phyloP scores from a whole-genome alignment of 2,329 filamentous ascomycete species.

The Plenodomus lindquistii region DNA sequence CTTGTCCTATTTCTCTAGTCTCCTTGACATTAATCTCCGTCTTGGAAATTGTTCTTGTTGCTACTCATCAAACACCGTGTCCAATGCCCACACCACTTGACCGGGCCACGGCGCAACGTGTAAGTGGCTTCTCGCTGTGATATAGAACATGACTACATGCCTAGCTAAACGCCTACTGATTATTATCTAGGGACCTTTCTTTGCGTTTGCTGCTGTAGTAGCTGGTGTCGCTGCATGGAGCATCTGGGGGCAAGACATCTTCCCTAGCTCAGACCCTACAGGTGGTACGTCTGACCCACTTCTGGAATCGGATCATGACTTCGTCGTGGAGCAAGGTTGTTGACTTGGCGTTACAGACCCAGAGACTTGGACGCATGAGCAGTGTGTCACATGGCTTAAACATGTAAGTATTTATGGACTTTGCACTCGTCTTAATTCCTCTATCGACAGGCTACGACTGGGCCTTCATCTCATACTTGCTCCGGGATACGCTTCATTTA shows the following conservation, averaged over 20 bases:
- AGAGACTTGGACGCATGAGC: conserved; percentile 74
- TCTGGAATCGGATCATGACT: neutral
- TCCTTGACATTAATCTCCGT: conserved; percentile 1
- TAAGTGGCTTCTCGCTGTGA: conserved; percentile 30
- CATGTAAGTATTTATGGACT: conserved; percentile 70
- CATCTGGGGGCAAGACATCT: conserved; percentile 85
- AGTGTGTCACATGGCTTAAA: conserved; percentile 79
- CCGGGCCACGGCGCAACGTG: conserved; percentile 51
- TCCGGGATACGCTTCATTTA: no score
- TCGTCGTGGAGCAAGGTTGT: no score
- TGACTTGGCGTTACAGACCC: conserved; percentile 54
- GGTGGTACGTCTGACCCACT: conserved; percentile 59
- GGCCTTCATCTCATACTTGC: no score
- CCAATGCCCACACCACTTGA: conserved; percentile 57
- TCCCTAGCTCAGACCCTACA: conserved; percentile 78
- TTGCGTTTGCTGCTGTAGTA: conserved; percentile 74
- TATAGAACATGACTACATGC: neutral
- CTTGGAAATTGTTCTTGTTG: neutral
- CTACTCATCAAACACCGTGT: neutral
- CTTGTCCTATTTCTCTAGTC: no score
- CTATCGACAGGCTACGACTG: neutral
- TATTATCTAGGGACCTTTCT: conserved; percentile 36
- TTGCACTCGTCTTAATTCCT: neutral
- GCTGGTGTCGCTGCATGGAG: conserved; percentile 80
- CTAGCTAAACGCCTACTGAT: conserved; percentile 5